These are phyloP conservation scores for Melastoma candidum DNA, from an alignment of 441 rosid species.

Conservation along the genomic window DNA sequence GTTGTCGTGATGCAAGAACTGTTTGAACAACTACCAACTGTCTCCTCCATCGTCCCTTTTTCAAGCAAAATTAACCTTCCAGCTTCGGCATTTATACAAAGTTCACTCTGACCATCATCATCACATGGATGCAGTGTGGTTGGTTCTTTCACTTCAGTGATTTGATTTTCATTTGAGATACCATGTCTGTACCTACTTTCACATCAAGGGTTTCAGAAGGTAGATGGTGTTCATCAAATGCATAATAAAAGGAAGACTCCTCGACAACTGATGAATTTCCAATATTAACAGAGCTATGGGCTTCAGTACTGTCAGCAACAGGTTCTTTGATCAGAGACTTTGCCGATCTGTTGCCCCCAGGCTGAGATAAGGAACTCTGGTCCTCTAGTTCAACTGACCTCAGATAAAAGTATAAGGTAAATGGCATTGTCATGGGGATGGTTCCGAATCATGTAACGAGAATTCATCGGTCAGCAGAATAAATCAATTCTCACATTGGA, in stretches of 20 bases:
- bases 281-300: too few relatives aligned
- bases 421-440: background rate
- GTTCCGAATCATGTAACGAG: background rate
- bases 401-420: background rate
- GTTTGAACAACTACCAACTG: conserved; percentile 9
- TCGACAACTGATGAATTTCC: too few relatives aligned
- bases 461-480: too few relatives aligned
- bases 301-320: background rate
- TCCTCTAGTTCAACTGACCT: conserved; percentile 33
- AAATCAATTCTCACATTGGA: too few relatives aligned
- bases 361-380: conserved; percentile 14
- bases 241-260: conserved; percentile 1
- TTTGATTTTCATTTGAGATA: conserved; percentile 16
- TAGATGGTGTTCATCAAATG: conserved; percentile 17
- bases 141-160: conserved; percentile 9
- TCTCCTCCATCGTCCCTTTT: conserved; percentile 11
- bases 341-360: conserved; percentile 5
- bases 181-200: conserved; percentile 37
- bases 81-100: conserved; percentile 12
- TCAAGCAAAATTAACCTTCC: conserved; percentile 11
- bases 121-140: conserved; percentile 6
- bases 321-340: conserved; percentile 18
- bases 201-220: conserved; percentile 18
- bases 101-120: conserved; percentile 11
- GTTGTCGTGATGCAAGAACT: conserved; percentile 9